These are phyloP conservation scores for Lepiota subincarnata DNA, from an alignment of 768 basidiomycete genomes.

Conservation along the genomic window DNA sequence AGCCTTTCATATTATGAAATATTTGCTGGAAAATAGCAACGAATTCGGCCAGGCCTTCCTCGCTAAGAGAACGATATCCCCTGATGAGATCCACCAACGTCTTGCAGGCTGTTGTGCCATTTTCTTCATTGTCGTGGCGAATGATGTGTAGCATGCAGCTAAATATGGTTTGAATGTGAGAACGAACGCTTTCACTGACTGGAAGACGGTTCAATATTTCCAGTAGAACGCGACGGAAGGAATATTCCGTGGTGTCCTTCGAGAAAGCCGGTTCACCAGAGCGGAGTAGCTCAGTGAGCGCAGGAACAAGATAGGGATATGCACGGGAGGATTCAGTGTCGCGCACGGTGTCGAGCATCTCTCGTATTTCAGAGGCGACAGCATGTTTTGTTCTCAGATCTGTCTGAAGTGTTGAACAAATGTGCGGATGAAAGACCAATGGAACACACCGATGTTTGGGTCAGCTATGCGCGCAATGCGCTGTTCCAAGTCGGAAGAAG, in stretches of 20 bases:
- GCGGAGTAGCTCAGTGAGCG: constrained; percentile 67
- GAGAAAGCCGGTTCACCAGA: constrained; percentile 63
- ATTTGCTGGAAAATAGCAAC: constrained; percentile 76
- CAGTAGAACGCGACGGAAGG: constrained; percentile 81
- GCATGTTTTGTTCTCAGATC: constrained; percentile 69
- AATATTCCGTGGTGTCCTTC: constrained; percentile 67
- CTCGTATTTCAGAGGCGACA: constrained; percentile 74
- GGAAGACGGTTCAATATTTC: constrained; percentile 90
- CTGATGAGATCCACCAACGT: constrained; percentile 86
- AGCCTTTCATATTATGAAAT: constrained; percentile 65
- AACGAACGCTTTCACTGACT: constrained; percentile 70
- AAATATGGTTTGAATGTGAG: constrained; percentile 64
- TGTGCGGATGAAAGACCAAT: background rate
- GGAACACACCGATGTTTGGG: constrained; percentile 58
- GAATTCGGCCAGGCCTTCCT: constrained; percentile 75
- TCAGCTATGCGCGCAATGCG: constrained; percentile 72
- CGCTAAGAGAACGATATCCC: constrained; percentile 65
- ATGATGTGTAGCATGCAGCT: constrained; percentile 80
- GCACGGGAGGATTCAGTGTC: constrained; percentile 70
- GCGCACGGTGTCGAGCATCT: constrained; percentile 74
- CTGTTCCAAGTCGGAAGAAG: constrained; percentile 59
- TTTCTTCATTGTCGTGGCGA: constrained; percentile 93
- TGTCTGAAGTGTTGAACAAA: constrained; percentile 22
- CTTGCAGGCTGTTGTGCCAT: constrained; percentile 87
- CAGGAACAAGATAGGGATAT: constrained; percentile 68